phyloP scores from a whole-genome alignment of 164 flowering plant genomes.

The Stephania japonica region DNA sequence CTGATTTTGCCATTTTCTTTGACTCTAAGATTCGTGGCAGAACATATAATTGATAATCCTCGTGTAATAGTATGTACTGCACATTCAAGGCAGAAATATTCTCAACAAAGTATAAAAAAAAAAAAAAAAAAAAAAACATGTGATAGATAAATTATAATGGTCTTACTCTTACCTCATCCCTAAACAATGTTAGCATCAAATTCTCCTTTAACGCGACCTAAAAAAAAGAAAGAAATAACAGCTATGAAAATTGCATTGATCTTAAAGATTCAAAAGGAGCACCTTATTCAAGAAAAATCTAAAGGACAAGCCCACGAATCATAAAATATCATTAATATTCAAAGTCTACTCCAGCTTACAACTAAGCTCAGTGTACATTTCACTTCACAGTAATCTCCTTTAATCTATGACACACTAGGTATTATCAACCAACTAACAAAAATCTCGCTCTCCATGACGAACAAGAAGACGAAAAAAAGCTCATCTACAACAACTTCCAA shows the following conservation, averaged over 20 bases:
- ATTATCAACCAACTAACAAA: neutral
- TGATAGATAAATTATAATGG: neutral
- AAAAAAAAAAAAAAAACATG: neutral
- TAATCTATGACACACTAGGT: neutral
- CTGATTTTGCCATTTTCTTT: slow-evolving; percentile 96
- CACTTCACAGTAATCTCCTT: neutral
- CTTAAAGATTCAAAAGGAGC: neutral
- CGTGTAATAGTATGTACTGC: slow-evolving; percentile 83
- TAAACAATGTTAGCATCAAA: slow-evolving; percentile 67
- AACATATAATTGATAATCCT: slow-evolving; percentile 90
- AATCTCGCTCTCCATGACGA: neutral
- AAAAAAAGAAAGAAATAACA: slow-evolving; percentile 12
- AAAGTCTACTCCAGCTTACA: neutral
- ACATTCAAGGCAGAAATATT: slow-evolving; percentile 14
- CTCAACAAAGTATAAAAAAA: slow-evolving; percentile 8
- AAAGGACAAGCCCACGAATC: neutral
- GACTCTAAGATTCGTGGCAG: slow-evolving; percentile 89
- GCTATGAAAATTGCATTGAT: neutral
- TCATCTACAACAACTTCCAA: neutral
- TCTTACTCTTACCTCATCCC: slow-evolving; percentile 87
- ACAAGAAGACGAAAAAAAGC: neutral
- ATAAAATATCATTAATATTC: neutral
- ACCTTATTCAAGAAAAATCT: neutral
- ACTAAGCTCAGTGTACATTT: neutral
- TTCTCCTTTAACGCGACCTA: slow-evolving; percentile 97